Conservation (phyloP, 176 grass and related monocot genomes). For the Hyparrhenia diplandra region DNA sequence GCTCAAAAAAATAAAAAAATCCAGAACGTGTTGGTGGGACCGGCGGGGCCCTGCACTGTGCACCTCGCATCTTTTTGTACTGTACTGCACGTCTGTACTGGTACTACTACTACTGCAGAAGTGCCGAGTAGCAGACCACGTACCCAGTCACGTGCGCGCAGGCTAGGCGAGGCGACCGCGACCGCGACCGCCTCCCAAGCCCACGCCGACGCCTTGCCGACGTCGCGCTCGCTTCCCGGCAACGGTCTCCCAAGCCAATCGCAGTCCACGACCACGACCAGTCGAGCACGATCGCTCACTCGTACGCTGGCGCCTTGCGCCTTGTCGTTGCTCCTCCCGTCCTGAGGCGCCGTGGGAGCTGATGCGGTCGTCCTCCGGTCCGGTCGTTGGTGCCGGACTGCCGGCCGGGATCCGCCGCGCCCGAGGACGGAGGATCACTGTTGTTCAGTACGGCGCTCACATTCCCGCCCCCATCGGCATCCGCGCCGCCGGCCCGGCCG, state of each 20-base stretch:
- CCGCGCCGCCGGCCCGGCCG: background rate
- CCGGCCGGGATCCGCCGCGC: background rate
- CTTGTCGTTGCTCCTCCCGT: constrained; percentile 9
- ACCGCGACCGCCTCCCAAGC: too few relatives aligned
- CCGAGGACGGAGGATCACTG: constrained; percentile 17
- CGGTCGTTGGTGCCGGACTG: background rate
- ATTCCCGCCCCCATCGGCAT: background rate
- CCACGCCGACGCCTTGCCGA: too few relatives aligned
- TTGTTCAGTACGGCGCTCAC: background rate
- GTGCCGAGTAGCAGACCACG: too few relatives aligned
- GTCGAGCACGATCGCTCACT: background rate
- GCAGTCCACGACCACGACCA: too few relatives aligned
- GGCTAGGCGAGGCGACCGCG: too few relatives aligned
- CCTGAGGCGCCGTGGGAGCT: too few relatives aligned
- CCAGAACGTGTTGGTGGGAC: background rate
- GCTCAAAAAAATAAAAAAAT: too few relatives aligned
- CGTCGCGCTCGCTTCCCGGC: background rate
- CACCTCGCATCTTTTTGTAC: background rate
- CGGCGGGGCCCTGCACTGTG: too few relatives aligned
- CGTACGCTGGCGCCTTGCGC: background rate
- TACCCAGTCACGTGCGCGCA: too few relatives aligned
- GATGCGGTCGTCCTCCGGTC: too few relatives aligned
- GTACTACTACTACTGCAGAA: too few relatives aligned
- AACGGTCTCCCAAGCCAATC: constrained; percentile 18
- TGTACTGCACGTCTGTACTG: too few relatives aligned